Conservation (phyloP, 2,329 filamentous ascomycete genomes). For the Akanthomyces muscarius region DNA sequence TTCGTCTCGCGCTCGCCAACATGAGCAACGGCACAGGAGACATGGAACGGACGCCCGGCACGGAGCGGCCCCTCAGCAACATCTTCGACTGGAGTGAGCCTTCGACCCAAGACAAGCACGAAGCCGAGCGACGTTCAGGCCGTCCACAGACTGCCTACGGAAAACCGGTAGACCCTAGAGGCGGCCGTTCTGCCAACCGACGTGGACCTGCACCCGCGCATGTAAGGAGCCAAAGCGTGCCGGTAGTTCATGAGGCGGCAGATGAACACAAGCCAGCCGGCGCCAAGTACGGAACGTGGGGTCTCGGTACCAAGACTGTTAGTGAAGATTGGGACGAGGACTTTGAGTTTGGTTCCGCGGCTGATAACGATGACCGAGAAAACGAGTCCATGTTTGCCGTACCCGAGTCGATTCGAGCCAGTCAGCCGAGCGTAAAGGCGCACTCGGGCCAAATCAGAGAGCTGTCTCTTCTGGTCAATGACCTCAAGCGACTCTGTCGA, state of each 20-base stretch:
- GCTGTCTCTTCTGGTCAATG: slow-evolving; percentile 75
- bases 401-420: slow-evolving; percentile 73
- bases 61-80: slow-evolving; percentile 59
- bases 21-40: slow-evolving; percentile 40
- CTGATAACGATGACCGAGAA: slow-evolving; percentile 34
- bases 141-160: slow-evolving; percentile 72
- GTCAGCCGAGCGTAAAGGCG: slow-evolving; percentile 75
- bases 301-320: slow-evolving; percentile 70
- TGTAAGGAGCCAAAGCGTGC: slow-evolving; percentile 77
- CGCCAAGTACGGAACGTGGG: slow-evolving; percentile 78
- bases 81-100: slow-evolving; percentile 78
- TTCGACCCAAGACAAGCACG: slow-evolving; percentile 55
- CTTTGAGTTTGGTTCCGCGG: slow-evolving; percentile 65
- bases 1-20: slow-evolving; percentile 52
- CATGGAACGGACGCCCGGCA: slow-evolving; percentile 20
- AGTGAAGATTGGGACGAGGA: slow-evolving; percentile 90
- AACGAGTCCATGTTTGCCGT: slow-evolving; percentile 40
- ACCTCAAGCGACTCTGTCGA: slow-evolving; percentile 71
- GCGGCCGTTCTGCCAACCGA: slow-evolving; percentile 63
- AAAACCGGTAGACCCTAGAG: slow-evolving; percentile 67
- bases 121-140: slow-evolving; percentile 53
- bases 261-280: slow-evolving; percentile 53
- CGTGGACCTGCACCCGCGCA: slow-evolving; percentile 67
- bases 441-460: slow-evolving; percentile 82
- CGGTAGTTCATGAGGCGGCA: slow-evolving; percentile 60